Percentiles rank a stretch among this genome's conserved stretches.
These are phyloP conservation scores for Botrytis fragariae DNA, from an alignment of 2,329 filamentous ascomycete species.

Conservation along the genomic window DNA sequence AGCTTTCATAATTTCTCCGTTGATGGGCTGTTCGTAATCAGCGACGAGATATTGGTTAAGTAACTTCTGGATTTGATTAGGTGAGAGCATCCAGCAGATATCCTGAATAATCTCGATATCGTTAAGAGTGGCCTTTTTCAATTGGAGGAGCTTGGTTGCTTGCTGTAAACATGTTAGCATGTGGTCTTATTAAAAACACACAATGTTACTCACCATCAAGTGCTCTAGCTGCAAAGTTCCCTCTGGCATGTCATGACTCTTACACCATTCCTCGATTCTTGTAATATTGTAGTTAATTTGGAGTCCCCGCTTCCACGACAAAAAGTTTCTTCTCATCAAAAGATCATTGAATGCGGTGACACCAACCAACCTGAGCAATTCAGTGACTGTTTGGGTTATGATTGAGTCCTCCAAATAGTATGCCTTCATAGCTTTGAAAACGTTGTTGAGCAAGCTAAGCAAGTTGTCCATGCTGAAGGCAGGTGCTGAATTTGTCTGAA, in stretches of 20 bases:
- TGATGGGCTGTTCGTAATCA: slow-evolving; percentile 98
- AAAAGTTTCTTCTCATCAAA: slow-evolving; percentile 95
- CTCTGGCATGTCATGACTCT: slow-evolving; percentile 99
- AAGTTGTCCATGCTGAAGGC: slow-evolving; percentile 99
- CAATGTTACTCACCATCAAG: slow-evolving; percentile 68
- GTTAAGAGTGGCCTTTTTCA: slow-evolving; percentile 98
- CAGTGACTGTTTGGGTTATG: slow-evolving; percentile 91
- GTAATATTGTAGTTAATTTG: slow-evolving; percentile 99
- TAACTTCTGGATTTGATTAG: slow-evolving; percentile 98
- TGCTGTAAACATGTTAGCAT: slow-evolving; percentile 54
- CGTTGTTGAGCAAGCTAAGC: slow-evolving; percentile 90
- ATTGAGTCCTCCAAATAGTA: slow-evolving; percentile 97
- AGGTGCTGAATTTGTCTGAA: slow-evolving; percentile 84
- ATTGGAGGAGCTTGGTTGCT: slow-evolving; percentile 95
- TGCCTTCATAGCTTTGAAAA: slow-evolving; percentile 98
- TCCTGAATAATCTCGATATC: slow-evolving; percentile 99
- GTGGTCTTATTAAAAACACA: slow-evolving; percentile 28
- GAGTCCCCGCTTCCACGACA: slow-evolving; percentile 97
- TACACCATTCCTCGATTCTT: slow-evolving; percentile 99
- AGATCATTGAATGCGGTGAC: slow-evolving; percentile 98
- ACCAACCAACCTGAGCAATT: slow-evolving; percentile 87
- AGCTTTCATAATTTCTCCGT: slow-evolving; percentile 99
- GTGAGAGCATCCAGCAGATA: slow-evolving; percentile 99
- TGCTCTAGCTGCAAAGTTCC: slow-evolving; percentile 96
- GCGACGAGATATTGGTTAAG: slow-evolving; percentile 98